Evolutionary conservation across 2,329 filamentous ascomycete genomes (phyloP), one percentile per base, ranked within the genome.

Genomic region (Pseudogymnoascus sp.): DNA sequence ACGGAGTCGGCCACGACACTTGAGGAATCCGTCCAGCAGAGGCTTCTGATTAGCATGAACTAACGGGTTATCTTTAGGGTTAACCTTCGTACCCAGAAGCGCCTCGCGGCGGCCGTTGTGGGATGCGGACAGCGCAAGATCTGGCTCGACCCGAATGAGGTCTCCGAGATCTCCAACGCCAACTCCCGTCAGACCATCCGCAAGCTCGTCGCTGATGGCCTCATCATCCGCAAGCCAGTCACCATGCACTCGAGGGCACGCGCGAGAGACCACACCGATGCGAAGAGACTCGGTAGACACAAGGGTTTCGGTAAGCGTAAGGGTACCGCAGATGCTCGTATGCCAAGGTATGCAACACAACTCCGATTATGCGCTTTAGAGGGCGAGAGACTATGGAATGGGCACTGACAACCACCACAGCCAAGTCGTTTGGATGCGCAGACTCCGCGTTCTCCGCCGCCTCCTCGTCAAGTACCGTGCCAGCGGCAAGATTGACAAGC

Each of bases 261-360:
- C 77, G 95, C 95, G 77, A 90, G 96, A 76, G 93, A 95, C 82
- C 86, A 99, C 80, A 96, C 90, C 80, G 90, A 91, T 70, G 90
- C 95, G 79, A 89, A 95, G 83, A 87, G 93, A 78, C 93, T 96
- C 77, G 95, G 95, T 78, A 88, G 95, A 82, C 95, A 99, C 87
- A 90, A 95, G 82, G 95, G 95, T 79, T 96, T 96, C 85, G 95
- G 95, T 91, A 99, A 99, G 92, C 91, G 95, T 83, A 99, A 99
- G 93, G 96, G 95, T 97, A 97, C 96, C 77, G 91, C 91, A 79
- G 93, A 99, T 79, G 93, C 95, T 79, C 91, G 95, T 88, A 99
- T 99, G 95, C 93, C 93, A 78, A 89, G 88, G 90, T 95, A 90
- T 79, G 89, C 75, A 77, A 69, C 66, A 59, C 59, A 56, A 56